These are phyloP conservation scores for Aspergillus brunneoviolaceus DNA, from an alignment of 2,329 filamentous ascomycete genomes.

Conservation along the genomic window DNA sequence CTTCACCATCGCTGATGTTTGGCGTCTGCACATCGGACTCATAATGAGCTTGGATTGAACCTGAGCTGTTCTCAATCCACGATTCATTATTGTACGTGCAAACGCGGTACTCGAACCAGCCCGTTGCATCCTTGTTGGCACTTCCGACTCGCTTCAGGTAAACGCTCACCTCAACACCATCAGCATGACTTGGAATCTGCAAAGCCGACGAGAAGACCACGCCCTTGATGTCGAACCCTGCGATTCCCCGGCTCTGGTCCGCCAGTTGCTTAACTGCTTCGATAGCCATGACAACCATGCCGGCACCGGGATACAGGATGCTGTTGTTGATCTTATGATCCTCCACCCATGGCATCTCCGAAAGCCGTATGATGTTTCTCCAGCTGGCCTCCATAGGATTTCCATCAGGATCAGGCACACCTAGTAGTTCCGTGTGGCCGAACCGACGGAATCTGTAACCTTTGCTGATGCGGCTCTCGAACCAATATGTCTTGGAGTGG, in stretches of 20 bases:
- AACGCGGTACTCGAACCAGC: conserved; percentile 9
- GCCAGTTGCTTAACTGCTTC: conserved; percentile 18
- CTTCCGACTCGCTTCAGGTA: neutral
- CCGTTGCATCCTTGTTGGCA: neutral
- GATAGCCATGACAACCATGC: conserved; percentile 20
- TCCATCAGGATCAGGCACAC: conserved; percentile 14
- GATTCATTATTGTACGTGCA: neutral
- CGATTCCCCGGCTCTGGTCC: neutral
- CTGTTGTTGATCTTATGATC: conserved; percentile 39
- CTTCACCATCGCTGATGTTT: neutral
- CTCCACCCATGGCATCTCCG: conserved; percentile 41
- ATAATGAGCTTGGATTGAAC: conserved; percentile 8
- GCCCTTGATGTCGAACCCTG: conserved; percentile 5
- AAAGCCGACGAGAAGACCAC: conserved; percentile 6
- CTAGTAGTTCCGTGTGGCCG: conserved; percentile 16
- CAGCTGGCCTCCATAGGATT: conserved; percentile 34
- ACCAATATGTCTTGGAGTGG: conserved; percentile 12
- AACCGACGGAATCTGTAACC: conserved; percentile 1
- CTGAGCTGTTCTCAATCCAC: conserved; percentile 10
- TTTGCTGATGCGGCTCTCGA: conserved; percentile 5
- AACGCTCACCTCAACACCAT: conserved; percentile 1
- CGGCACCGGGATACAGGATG: conserved; percentile 21
- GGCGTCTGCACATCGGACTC: neutral
- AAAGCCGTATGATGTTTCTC: conserved; percentile 45
- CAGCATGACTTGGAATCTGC: neutral